These are phyloP conservation scores for Saksenaea vasiformis DNA, from an alignment of 371 early-diverging fungal genomes.

Conservation along the genomic window DNA sequence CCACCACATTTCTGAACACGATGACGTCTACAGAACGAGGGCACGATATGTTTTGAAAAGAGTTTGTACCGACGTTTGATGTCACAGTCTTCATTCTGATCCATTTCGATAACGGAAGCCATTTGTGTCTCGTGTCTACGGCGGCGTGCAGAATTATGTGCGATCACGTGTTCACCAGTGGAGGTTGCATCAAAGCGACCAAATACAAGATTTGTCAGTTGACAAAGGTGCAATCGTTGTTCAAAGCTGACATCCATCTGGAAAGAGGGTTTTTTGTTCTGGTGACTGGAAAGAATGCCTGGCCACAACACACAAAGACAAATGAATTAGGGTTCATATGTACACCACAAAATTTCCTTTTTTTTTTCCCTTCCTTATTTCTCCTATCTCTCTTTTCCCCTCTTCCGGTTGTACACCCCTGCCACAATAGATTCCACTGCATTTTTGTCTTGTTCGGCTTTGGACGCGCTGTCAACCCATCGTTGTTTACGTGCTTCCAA, in stretches of 20 bases:
- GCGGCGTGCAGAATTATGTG: constrained; percentile 33
- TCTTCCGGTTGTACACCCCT: constrained; percentile 24
- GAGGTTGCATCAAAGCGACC: constrained; percentile 63
- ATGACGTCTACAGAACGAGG: constrained; percentile 47
- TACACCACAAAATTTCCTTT: constrained; percentile 35
- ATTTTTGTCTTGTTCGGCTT: constrained; percentile 54
- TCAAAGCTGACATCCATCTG: constrained; percentile 50
- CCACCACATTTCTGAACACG: constrained; percentile 35
- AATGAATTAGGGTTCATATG: background rate
- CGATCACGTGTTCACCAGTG: constrained; percentile 39
- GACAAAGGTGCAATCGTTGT: constrained; percentile 62
- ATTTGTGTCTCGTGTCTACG: constrained; percentile 35
- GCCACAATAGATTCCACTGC: constrained; percentile 54
- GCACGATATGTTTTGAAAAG: constrained; percentile 29
- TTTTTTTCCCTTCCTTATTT: constrained; percentile 51
- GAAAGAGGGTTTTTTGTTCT: constrained; percentile 45
- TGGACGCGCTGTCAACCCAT: constrained; percentile 43
- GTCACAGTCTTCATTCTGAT: constrained; percentile 17
- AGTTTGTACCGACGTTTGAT: constrained; percentile 24
- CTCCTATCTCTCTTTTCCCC: constrained; percentile 40
- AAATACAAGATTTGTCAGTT: constrained; percentile 62
- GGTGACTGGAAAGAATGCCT: constrained; percentile 62
- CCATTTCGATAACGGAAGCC: constrained; percentile 21
- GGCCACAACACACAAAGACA: background rate
- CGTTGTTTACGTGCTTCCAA: constrained; percentile 34